Conservation (phyloP, 208 protist species). For the Trypanosoma avium region DNA sequence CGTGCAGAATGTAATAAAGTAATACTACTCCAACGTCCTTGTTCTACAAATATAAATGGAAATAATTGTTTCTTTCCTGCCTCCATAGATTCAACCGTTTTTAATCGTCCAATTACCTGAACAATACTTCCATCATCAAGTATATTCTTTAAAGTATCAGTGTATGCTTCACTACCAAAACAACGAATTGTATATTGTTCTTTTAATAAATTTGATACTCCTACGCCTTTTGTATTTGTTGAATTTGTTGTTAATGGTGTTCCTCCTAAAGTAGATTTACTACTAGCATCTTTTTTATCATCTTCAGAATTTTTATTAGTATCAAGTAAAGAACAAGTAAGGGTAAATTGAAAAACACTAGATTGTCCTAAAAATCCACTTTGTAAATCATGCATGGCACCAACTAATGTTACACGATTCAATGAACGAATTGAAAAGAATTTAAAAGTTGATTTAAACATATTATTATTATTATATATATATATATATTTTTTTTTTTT, state of each 20-base stretch:
- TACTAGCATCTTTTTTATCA: too few relatives aligned
- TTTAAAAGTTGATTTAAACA: conserved; percentile 16
- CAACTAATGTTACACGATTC: conserved; percentile 35
- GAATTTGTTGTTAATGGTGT: not conserved
- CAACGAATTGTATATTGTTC: conserved; percentile 44
- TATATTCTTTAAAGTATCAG: conserved; percentile 17
- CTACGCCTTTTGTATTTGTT: not conserved
- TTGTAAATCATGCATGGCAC: conserved; percentile 41
- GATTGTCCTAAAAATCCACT: conserved; percentile 25
- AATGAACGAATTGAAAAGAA: conserved; percentile 12
- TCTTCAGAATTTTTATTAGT: not conserved
- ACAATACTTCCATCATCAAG: conserved; percentile 33
- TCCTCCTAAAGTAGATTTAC: not conserved
- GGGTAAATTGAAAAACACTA: conserved; percentile 41
- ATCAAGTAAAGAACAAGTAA: conserved; percentile 25
- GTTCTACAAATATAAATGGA: conserved; percentile 27
- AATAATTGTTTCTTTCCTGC: conserved; percentile 21
- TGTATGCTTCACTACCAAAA: conserved; percentile 30
- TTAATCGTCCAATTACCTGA: conserved; percentile 26
- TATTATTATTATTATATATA: too few relatives aligned
- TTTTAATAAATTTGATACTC: conserved; percentile 3
- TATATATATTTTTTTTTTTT: too few relatives aligned
- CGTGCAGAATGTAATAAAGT: conserved; percentile 15
- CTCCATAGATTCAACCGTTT: conserved; percentile 18
- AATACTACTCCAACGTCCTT: conserved; percentile 17